Conservation (phyloP, 129 eudicot genomes). For the Daucus carota region DNA sequence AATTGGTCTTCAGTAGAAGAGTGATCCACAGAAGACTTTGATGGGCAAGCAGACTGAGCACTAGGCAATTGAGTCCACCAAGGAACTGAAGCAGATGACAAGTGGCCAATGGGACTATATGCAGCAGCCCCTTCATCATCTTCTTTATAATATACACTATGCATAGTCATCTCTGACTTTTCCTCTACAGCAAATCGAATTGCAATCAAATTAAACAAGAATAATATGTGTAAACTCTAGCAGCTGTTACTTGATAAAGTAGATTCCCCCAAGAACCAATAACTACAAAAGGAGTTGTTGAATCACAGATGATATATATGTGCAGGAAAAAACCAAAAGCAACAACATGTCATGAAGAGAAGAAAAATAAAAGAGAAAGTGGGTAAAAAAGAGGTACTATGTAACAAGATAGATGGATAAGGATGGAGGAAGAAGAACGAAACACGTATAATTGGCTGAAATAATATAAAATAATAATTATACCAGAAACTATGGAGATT, state of each 20-base stretch:
- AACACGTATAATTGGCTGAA: background rate
- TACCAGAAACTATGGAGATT: background rate
- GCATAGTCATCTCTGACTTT: constrained; percentile 29
- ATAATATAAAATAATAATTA: background rate
- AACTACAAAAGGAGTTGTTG: background rate
- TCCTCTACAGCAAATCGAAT: constrained; percentile 9
- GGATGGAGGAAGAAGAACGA: background rate
- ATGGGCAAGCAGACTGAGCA: constrained; percentile 22
- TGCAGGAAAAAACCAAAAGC: background rate
- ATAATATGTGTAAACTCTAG: background rate
- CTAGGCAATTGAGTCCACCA: constrained; percentile 53
- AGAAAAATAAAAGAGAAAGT: background rate
- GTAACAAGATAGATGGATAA: background rate
- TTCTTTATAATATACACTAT: constrained; percentile 31
- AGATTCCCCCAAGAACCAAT: background rate
- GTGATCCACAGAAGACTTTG: constrained; percentile 27
- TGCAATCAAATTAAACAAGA: background rate
- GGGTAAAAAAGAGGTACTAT: background rate
- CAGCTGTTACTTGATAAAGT: background rate
- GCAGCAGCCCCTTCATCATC: constrained; percentile 26
- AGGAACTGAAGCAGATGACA: constrained; percentile 37
- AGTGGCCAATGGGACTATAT: constrained; percentile 21
- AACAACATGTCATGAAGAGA: background rate
- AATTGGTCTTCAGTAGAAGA: constrained; percentile 24
- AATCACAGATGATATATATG: background rate